phyloP scores from a whole-genome alignment of 148 eudicot species.

The Rhododendron mucronatum region DNA sequence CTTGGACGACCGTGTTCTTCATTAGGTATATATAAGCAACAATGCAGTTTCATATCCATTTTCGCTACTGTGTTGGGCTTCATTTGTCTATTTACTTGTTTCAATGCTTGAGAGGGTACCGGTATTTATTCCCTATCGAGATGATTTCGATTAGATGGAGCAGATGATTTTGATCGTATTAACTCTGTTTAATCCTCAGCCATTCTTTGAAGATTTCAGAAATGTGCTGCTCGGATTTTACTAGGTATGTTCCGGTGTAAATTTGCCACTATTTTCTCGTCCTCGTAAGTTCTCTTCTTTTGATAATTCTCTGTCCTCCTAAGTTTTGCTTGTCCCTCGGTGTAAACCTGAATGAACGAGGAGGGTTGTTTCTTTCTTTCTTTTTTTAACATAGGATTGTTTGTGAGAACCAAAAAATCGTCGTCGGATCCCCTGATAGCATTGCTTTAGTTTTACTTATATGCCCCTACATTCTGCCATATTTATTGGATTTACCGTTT shows the following conservation, averaged over 20 bases:
- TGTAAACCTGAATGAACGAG: not conserved
- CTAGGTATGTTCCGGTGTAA: not conserved
- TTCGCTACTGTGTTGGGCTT: not conserved
- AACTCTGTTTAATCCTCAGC: not conserved
- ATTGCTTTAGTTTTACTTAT: no score
- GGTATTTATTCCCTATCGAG: not conserved
- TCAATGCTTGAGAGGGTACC: not conserved
- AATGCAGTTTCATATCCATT: not conserved
- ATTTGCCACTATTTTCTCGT: not conserved
- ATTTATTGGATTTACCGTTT: not conserved
- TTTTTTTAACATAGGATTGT: not conserved
- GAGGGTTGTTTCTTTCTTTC: not conserved
- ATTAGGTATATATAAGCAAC: not conserved
- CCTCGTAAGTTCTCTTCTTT: not conserved
- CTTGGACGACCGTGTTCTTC: not conserved
- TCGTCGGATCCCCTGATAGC: not conserved
- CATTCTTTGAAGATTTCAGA: not conserved
- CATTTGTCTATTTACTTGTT: not conserved
- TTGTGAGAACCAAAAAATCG: not conserved
- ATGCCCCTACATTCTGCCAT: not conserved
- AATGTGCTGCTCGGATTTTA: not conserved
- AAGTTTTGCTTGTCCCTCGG: not conserved
- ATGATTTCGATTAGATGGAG: not conserved
- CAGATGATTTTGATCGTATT: not conserved
- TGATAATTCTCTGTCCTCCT: not conserved